Percentiles rank a stretch among this genome's conserved stretches.
These are phyloP conservation scores for Microsporum ferrugineum DNA, from an alignment of 2,329 filamentous ascomycete species.

Conservation along the genomic window DNA sequence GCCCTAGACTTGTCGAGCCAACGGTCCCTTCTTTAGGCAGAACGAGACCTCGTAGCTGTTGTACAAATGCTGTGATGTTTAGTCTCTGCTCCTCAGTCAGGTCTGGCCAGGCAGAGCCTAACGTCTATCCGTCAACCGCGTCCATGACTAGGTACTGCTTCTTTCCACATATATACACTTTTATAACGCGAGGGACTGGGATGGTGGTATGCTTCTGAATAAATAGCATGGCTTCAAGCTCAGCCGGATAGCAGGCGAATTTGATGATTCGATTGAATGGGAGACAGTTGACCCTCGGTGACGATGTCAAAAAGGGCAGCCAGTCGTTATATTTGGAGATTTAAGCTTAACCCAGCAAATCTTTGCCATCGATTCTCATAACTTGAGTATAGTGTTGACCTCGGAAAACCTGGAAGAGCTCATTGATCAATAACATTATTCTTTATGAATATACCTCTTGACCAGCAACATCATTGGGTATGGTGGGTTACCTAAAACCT, in stretches of 20 bases:
- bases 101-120: constrained; percentile 3
- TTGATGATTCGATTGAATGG: constrained; percentile 1
- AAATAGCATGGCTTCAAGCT: constrained; percentile 6
- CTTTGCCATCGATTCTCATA: not conserved
- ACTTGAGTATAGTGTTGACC: not conserved
- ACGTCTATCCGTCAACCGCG: not conserved
- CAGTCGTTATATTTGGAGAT: not conserved
- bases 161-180: constrained; percentile 5
- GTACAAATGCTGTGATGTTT: constrained; percentile 5
- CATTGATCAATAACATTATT: no score
- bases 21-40: constrained; percentile 7
- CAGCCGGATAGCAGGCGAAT: not conserved
- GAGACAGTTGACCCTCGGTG: not conserved
- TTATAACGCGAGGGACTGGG: constrained; percentile 3
- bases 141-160: constrained; percentile 4
- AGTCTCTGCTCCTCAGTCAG: constrained; percentile 4
- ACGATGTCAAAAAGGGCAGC: not conserved
- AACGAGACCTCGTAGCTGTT: constrained; percentile 5
- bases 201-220: constrained; percentile 7
- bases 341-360: not conserved
- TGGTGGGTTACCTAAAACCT: no score
- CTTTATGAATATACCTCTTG: no score
- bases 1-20: constrained; percentile 9
- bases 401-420: no score
- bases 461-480: no score